Evolutionary conservation across 2,329 filamentous ascomycete species (phyloP), one percentile per base, ranked within the genome.

Genomic region (Penicillium nordicum): DNA sequence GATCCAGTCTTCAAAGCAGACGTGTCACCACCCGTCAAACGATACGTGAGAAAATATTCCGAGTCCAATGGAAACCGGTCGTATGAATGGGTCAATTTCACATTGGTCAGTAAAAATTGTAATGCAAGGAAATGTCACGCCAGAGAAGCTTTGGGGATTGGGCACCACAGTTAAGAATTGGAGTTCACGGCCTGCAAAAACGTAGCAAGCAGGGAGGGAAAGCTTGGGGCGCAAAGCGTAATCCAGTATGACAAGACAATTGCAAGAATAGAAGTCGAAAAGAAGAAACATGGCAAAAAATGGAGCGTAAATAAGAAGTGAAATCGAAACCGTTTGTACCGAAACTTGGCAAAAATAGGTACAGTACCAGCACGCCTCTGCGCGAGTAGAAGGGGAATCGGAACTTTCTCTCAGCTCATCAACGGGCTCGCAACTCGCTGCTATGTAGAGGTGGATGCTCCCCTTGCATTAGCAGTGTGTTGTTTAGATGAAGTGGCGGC

Each of bases 291-390:
- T 52, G 38, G 41, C 36, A 60, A 43, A 52, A 55, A 53, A 50
- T 49, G 48, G 57, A 54, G 59, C 36, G 42, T 63, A 54, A 52
- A 59, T 55, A 57, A 57, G 49, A 57, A 57, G 48, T 54, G 41
- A 55, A 59, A 55, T 44, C 21, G 42, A 53, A 57, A 57, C 41
- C 36, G 43, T 50, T 59, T 57, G 54, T 59, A 61, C 60, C 58
- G 47, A 45, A 50, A 40, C 38, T 44, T 61, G 54, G 48, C 54
- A 45, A 18, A 54, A 59, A 63, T 63, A 62, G 62, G 62, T 65
- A 69, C 66, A 69, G 52, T 48, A 60, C 67, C 66, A 63, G 67
- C 63, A 61, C 58, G 61, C 54, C 43, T 36, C 34, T 40, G 55
- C 59, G 59, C 57, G 57, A 59, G 41, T 59, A 60, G 58, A 65